These are phyloP conservation scores for Cordyceps fumosorosea DNA, from an alignment of 2,329 filamentous ascomycete genomes.

Conservation along the genomic window DNA sequence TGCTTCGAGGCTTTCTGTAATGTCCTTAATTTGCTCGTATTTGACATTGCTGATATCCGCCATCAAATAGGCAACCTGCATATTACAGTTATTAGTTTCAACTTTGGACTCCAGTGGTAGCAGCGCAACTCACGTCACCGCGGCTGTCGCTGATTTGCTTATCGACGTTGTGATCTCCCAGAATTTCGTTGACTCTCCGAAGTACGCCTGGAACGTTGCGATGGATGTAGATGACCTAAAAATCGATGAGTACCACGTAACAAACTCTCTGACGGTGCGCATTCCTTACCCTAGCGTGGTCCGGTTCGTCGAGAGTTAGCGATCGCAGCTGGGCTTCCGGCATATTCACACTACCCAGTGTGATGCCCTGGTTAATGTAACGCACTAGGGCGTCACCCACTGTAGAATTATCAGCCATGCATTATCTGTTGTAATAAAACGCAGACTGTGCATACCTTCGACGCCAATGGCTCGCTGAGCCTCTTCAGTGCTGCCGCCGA, in stretches of 20 bases:
- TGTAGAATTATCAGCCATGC: conserved; percentile 23
- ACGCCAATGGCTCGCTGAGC: conserved; percentile 93
- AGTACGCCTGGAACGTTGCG: conserved; percentile 94
- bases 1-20: conserved; percentile 75
- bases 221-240: conserved; percentile 84
- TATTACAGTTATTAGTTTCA: conserved; percentile 5
- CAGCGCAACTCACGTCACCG: conserved; percentile 59
- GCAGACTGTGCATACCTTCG: conserved; percentile 48
- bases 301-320: conserved; percentile 81
- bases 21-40: conserved; percentile 72
- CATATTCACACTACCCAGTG: conserved; percentile 88
- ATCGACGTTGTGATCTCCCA: conserved; percentile 94
- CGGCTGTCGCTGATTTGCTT: conserved; percentile 97
- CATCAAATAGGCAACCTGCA: conserved; percentile 85
- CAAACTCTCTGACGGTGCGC: neutral
- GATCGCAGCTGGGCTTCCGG: conserved; percentile 89
- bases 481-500: conserved; percentile 95
- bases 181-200: conserved; percentile 88
- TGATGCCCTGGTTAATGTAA: conserved; percentile 94
- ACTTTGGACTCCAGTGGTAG: neutral
- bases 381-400: conserved; percentile 81
- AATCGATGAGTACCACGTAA: conserved; percentile 14
- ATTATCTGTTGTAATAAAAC: neutral
- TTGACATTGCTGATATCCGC: conserved; percentile 90
- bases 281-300: conserved; percentile 66